Base-by-base conservation (phyloP, 192 early-diverging fungal genomes). In the Backusella circina region DNA sequence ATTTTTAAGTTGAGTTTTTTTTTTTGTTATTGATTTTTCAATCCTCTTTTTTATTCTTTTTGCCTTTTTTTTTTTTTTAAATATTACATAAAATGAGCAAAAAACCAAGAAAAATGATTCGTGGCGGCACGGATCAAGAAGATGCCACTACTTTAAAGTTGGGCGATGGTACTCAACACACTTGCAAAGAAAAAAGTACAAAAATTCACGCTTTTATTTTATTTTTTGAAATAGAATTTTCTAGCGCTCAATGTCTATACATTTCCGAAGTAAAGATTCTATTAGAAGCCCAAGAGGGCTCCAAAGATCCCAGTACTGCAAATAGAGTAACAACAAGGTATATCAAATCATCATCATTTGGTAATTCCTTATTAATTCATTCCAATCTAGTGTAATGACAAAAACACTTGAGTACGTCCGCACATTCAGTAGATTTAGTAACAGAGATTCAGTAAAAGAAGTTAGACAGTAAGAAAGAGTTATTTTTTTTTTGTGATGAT, bases 321-420 rank as follows among this genome's bases (percentile, higher is more conserved):
- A 90, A 79, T 70, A 70, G 81, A 72, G 88, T 75, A 33, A 87
- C 82, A 74, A 85, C 79, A 64, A 74, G 68, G 75, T 77, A 84
- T 50, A 31, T 35, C 54, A 65, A 26, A 30, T 44, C 47, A 31
- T 7, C 35, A 30, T 21, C 33, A 54, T 28, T 41, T 26, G 13
- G 12, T 65, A 16, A 9, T 30, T 12, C 26, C 12, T 50, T 26
- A 39, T 71, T 31, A 26, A 71, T 26, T 9, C 13, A 1, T 23
- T 31, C 26, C 37, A 21, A 47, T 35, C 6, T 81, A 93, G 91
- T 65, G 91, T 94, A 10, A 90, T 93, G 77, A 83, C 88, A 77
- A 96, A 95, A 85, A 93, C 95, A 0, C 80, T 95, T 23, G 94
- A 93, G 71, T 96, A 98, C 79, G 95, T 94, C 54, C 86, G 88